Evolutionary conservation across 2,329 filamentous ascomycete species (phyloP), one percentile per base, ranked within the genome.

Genomic region (Daldinia sp.): DNA sequence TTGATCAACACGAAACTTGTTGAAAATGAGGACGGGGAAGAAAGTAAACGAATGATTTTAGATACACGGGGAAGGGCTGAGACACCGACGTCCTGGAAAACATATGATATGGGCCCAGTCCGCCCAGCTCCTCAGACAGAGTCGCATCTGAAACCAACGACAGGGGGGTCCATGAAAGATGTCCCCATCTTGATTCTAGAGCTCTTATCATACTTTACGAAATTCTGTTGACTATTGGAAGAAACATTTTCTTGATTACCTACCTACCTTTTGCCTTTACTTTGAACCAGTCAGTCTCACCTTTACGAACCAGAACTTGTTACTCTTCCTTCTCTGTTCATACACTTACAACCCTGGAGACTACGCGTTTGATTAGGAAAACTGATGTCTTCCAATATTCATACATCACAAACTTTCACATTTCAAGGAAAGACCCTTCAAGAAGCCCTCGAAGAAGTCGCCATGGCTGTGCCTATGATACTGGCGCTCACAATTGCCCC

Each of bases 401-500:
- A 76, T 39, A 44, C 41, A n/a, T 55, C 62, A 20, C 53, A 71
- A 28, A 68, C 69, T 44, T 74, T 69, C 61, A 69, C 64, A 42
- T 63, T 73, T 53, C 68, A 68, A 67, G 74, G 72, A 53, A 74
- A 74, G 64, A 66, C 65, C 28, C 64, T 70, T 56, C 71, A 73
- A 65, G 67, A 73, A 68, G 60, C 67, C 4, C 65, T 72, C 48
- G 67, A 73, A 72, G 72, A 76, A 63, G 62, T 70, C 60, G 73
- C 60, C 2, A 84, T 84, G 82, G 80, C 81, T 15, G 65, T 84
- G 3, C 77, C 79, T 18, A 79, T 84, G 72, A 73, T 84, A 33
- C 74, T 83, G 35, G 81, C 81, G 10, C 69, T 83, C 39, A 77
- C 81, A 18, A 74, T 81, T 6, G 79, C 78, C 10, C 83, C 84